Evolutionary conservation across 108 stramenopile species (phyloP).

Genomic region (Pseudonitzschia pungens): DNA sequence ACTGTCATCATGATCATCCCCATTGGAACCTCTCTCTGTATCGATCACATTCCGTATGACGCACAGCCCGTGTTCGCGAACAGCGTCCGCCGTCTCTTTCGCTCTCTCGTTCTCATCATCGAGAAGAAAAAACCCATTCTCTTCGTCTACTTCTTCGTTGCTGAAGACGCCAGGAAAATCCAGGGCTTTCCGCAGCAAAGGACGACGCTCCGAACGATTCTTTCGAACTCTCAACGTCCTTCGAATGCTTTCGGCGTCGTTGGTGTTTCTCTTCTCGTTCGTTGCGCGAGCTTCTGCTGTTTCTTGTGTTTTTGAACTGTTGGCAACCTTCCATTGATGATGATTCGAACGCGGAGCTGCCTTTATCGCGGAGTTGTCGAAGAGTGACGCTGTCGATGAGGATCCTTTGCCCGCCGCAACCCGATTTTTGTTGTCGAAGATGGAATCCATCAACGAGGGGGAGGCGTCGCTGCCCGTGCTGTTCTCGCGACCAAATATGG

Average conservation of each 20-base stretch:
- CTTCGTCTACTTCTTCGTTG: not conserved
- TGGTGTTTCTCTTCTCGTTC: not conserved
- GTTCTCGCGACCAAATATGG: not conserved
- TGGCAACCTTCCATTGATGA: not conserved
- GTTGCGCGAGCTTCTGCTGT: not conserved
- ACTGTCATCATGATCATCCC: not conserved
- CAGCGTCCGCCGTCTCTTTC: constrained; percentile 2
- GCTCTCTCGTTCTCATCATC: not conserved
- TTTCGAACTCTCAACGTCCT: not conserved
- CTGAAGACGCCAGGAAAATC: constrained; percentile 7
- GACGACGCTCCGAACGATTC: not conserved
- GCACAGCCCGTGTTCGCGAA: constrained; percentile 7
- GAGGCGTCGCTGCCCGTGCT: not conserved
- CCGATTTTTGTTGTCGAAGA: not conserved
- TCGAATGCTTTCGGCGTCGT: not conserved
- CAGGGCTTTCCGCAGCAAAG: not conserved
- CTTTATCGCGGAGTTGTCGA: not conserved
- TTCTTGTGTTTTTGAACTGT: too few species aligned
- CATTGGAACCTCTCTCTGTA: too few species aligned
- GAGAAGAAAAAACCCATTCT: not conserved
- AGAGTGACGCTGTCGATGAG: not conserved
- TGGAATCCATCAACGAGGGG: not conserved
- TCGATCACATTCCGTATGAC: constrained; percentile 4
- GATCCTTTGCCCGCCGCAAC: not conserved
- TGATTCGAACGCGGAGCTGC: not conserved